Percentiles rank a stretch among this genome's conserved stretches.
Conservation (phyloP, 1,139 yeast genomes). For the Suhomyces coccinellae region DNA sequence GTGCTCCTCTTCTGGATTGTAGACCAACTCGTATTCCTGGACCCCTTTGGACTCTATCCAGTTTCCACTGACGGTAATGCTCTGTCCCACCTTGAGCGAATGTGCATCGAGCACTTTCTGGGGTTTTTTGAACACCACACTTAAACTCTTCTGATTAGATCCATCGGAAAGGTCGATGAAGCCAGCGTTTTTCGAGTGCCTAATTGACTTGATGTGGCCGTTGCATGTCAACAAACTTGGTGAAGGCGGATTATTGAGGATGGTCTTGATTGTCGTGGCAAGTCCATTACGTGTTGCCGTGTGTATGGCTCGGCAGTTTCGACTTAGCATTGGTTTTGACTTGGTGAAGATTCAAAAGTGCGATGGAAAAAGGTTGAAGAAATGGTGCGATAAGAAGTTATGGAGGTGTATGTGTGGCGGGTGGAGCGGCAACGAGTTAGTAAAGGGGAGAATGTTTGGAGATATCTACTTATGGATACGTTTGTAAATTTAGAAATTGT, state of each 20-base stretch:
- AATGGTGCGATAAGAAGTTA: no score
- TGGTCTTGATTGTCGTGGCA: conserved; percentile 34
- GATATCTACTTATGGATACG: no score
- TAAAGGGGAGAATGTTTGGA: no score
- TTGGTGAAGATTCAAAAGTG: background rate
- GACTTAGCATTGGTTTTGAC: conserved; percentile 1
- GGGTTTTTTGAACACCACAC: conserved; percentile 53
- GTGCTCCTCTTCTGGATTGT: conserved; percentile 21
- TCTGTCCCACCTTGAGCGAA: conserved; percentile 46
- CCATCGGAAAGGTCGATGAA: conserved; percentile 85
- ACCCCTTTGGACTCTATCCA: conserved; percentile 35
- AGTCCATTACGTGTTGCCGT: background rate
- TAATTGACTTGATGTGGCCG: conserved; percentile 78
- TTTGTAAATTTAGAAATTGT: no score
- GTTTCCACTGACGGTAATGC: conserved; percentile 34
- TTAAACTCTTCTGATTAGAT: conserved; percentile 52
- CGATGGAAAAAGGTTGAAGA: no score
- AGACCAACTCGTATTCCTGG: conserved; percentile 36
- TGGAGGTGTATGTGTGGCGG: no score
- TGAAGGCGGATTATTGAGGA: conserved; percentile 34
- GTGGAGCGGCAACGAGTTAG: no score
- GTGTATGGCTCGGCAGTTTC: background rate
- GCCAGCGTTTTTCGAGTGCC: conserved; percentile 72
- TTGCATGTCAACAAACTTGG: conserved; percentile 21
- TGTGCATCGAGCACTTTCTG: conserved; percentile 47